A percentile compares a stretch with the other conserved stretches of the same genome.
phyloP scores from a whole-genome alignment of 306 rosid species.

The Calophaca sinica region DNA sequence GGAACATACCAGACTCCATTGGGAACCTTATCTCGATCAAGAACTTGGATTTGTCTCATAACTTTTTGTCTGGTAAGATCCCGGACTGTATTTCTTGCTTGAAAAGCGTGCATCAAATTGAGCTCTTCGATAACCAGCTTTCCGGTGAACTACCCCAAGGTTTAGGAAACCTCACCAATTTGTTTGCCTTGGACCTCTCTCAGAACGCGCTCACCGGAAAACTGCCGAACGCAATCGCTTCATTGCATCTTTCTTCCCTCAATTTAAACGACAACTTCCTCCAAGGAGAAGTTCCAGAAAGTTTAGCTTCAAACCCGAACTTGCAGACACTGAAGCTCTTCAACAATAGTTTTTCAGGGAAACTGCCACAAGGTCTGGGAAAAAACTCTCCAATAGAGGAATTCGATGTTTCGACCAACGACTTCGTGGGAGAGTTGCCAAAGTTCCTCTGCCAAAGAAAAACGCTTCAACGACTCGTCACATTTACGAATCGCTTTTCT shows the following conservation, averaged over 20 bases:
- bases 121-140: conserved; percentile 57
- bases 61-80: conserved; percentile 66
- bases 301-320: conserved; percentile 60
- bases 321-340: conserved; percentile 59
- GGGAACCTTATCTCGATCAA: conserved; percentile 62
- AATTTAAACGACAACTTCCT: conserved; percentile 74
- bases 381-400: conserved; percentile 51
- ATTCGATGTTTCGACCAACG: conserved; percentile 78
- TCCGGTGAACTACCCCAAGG: conserved; percentile 74
- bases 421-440: conserved; percentile 67
- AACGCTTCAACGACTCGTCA: conserved; percentile 52
- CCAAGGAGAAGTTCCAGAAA: conserved; percentile 64
- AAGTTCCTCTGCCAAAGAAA: conserved; percentile 62
- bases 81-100: conserved; percentile 64
- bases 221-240: conserved; percentile 55
- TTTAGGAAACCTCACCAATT: conserved; percentile 60
- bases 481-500: conserved; percentile 63
- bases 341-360: conserved; percentile 79
- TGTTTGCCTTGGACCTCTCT: conserved; percentile 65
- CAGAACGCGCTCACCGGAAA: conserved; percentile 72
- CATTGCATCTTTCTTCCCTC: conserved; percentile 49
- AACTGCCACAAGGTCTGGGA: conserved; percentile 67
- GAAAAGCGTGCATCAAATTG: conserved; percentile 50
- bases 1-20: conserved; percentile 69
- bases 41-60: conserved; percentile 67